phyloP scores from a whole-genome alignment of 2,329 filamentous ascomycete genomes.

The Ascochyta koolunga region DNA sequence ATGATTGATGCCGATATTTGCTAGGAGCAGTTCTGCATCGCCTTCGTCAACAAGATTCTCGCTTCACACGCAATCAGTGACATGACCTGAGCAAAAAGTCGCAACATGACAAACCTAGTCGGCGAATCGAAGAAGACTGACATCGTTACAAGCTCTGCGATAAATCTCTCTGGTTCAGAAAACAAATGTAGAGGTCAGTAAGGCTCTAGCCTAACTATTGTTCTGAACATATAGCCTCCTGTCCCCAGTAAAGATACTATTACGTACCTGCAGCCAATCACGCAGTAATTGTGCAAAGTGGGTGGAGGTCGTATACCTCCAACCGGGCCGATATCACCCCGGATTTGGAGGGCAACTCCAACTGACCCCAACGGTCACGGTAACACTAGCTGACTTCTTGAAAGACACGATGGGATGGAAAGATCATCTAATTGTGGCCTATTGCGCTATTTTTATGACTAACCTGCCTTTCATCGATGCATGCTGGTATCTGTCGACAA shows the following conservation, averaged over 20 bases:
- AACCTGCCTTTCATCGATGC: slow-evolving; percentile 33
- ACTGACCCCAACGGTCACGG: slow-evolving; percentile 23
- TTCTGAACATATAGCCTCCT: slow-evolving; percentile 2
- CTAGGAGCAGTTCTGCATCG: slow-evolving; percentile 30
- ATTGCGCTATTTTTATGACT: slow-evolving; percentile 25
- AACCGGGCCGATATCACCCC: slow-evolving; percentile 11
- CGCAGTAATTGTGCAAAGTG: not conserved
- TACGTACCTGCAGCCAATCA: slow-evolving; percentile 22
- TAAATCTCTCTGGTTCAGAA: not conserved
- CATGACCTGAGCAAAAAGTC: not conserved
- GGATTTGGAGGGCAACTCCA: slow-evolving; percentile 18
- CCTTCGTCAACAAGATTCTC: slow-evolving; percentile 31
- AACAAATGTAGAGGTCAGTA: too few species aligned
- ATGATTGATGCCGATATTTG: slow-evolving; percentile 29
- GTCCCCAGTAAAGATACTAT: not conserved
- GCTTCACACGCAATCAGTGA: slow-evolving; percentile 17
- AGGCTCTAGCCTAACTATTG: not conserved
- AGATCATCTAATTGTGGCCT: not conserved
- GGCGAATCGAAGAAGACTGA: slow-evolving; percentile 40
- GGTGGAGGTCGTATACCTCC: slow-evolving; percentile 4
- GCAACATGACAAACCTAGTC: slow-evolving; percentile 21
- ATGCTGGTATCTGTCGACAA: slow-evolving; percentile 27
- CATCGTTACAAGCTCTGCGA: slow-evolving; percentile 16
- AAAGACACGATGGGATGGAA: too few species aligned
- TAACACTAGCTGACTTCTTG: not conserved